Evolutionary conservation across 768 basidiomycete genomes (phyloP).

Genomic region (Panus rudis): DNA sequence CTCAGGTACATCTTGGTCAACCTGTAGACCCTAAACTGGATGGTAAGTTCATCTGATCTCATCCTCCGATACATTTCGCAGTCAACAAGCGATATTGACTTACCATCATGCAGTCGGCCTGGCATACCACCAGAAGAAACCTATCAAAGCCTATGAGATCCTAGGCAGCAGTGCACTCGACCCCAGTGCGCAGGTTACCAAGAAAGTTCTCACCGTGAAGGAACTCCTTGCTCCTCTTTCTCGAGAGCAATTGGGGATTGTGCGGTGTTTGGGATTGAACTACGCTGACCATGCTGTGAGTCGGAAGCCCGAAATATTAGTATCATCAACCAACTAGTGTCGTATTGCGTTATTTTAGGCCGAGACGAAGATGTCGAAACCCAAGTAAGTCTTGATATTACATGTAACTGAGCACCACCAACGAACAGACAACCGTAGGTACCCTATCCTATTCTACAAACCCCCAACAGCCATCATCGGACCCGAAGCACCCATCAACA

Average conservation of each 20-base stretch:
- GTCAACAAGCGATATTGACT: not conserved
- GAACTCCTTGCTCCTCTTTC: slow-evolving; percentile 65
- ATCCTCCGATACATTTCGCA: not conserved
- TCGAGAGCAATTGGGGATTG: slow-evolving; percentile 54
- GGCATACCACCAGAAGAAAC: slow-evolving; percentile 45
- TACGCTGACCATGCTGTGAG: slow-evolving; percentile 78
- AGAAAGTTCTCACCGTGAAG: slow-evolving; percentile 60
- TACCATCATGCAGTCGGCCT: slow-evolving; percentile 38
- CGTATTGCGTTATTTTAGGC: slow-evolving; percentile 33
- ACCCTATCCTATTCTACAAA: slow-evolving; percentile 77
- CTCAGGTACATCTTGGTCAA: slow-evolving; percentile 69
- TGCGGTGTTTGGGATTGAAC: slow-evolving; percentile 75
- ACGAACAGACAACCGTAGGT: too few species aligned
- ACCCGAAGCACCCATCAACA: slow-evolving; percentile 54
- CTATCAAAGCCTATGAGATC: slow-evolving; percentile 68
- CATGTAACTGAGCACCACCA: not conserved
- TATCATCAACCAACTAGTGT: not conserved
- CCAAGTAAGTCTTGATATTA: slow-evolving; percentile 41
- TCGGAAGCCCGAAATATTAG: too few species aligned
- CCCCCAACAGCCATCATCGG: slow-evolving; percentile 65
- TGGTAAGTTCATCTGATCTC: slow-evolving; percentile 30
- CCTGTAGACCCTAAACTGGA: slow-evolving; percentile 64
- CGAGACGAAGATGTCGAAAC: slow-evolving; percentile 58
- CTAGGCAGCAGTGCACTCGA: slow-evolving; percentile 64
- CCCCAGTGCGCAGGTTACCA: slow-evolving; percentile 55